These are phyloP conservation scores for Arachis hypogaea DNA, from an alignment of 306 rosid species.

Conservation along the genomic window DNA sequence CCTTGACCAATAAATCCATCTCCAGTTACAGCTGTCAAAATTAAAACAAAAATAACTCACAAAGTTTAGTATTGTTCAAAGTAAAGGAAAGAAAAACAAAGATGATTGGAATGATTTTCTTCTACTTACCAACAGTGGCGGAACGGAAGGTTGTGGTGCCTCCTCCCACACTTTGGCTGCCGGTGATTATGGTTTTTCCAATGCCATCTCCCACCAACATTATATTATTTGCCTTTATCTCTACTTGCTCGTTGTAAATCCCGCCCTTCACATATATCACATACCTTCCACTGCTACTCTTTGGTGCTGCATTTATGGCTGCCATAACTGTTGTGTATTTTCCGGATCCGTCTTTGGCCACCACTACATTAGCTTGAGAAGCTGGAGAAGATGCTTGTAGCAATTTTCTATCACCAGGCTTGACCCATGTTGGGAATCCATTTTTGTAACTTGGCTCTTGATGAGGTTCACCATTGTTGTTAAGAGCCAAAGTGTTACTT, in stretches of 20 bases:
- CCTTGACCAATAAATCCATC: slow-evolving; percentile 69
- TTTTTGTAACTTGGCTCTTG: slow-evolving; percentile 29
- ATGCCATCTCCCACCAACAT: slow-evolving; percentile 84
- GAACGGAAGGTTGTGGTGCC: slow-evolving; percentile 78
- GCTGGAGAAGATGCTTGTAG: slow-evolving; percentile 58
- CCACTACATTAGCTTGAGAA: slow-evolving; percentile 50
- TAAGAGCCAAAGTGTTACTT: slow-evolving; percentile 63
- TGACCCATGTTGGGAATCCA: slow-evolving; percentile 72
- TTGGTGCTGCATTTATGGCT: slow-evolving; percentile 55
- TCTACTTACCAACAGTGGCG: slow-evolving; percentile 75
- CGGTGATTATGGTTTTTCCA: slow-evolving; percentile 73
- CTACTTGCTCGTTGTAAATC: slow-evolving; percentile 64
- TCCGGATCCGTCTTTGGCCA: slow-evolving; percentile 74
- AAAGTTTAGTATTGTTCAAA: background rate
- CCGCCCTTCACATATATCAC: slow-evolving; percentile 78
- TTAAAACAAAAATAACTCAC: background rate
- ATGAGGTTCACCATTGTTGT: slow-evolving; percentile 49
- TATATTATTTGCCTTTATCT: slow-evolving; percentile 57
- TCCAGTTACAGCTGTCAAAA: slow-evolving; percentile 66
- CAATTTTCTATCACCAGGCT: slow-evolving; percentile 62
- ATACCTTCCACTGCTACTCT: slow-evolving; percentile 53
- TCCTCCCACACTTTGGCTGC: slow-evolving; percentile 85
- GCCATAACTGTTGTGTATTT: slow-evolving; percentile 48
- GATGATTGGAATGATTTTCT: background rate
- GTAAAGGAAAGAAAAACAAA: background rate